These are phyloP conservation scores for Claviceps capensis DNA, from an alignment of 2,329 filamentous ascomycete species.

Conservation along the genomic window DNA sequence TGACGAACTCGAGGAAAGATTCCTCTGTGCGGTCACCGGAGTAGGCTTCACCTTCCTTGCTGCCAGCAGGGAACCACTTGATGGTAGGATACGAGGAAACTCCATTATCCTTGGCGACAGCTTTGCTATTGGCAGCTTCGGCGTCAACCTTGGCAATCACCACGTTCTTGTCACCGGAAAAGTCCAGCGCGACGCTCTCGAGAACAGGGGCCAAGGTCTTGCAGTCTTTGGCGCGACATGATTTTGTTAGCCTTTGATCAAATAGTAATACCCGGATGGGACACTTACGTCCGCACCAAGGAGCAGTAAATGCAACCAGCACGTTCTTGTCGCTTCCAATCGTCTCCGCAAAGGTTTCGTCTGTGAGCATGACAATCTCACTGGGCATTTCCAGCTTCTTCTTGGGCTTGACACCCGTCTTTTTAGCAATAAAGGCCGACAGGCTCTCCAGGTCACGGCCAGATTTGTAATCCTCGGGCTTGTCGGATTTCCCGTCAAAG, in stretches of 20 bases:
- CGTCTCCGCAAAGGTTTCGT: conserved; percentile 60
- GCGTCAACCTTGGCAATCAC: conserved; percentile 92
- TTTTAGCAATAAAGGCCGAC: conserved; percentile 66
- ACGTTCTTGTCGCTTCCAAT: conserved; percentile 82
- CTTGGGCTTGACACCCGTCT: conserved; percentile 74
- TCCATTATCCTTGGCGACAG: conserved; percentile 59
- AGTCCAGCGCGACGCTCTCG: conserved; percentile 77
- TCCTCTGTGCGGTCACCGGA: conserved; percentile 61
- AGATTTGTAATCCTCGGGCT: conserved; percentile 71
- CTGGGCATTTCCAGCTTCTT: conserved; percentile 61
- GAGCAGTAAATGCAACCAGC: conserved; percentile 90
- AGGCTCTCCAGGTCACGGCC: conserved; percentile 82
- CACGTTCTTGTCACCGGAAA: conserved; percentile 62
- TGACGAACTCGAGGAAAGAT: conserved; percentile 68
- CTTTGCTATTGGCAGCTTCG: conserved; percentile 75
- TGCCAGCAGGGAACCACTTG: conserved; percentile 89
- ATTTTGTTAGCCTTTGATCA: neutral
- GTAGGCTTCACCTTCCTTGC: conserved; percentile 58
- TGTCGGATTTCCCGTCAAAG: conserved; percentile 89
- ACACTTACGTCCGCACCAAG: conserved; percentile 92
- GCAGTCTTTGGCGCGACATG: conserved; percentile 54
- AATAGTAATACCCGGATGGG: neutral
- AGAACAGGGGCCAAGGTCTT: conserved; percentile 83
- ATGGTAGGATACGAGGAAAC: conserved; percentile 89
- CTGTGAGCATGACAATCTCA: conserved; percentile 65